A percentile compares a stretch with the other conserved stretches of the same genome.
These are phyloP conservation scores for Athelia psychrophila DNA, from an alignment of 1,284 basidiomycete species.

Conservation along the genomic window DNA sequence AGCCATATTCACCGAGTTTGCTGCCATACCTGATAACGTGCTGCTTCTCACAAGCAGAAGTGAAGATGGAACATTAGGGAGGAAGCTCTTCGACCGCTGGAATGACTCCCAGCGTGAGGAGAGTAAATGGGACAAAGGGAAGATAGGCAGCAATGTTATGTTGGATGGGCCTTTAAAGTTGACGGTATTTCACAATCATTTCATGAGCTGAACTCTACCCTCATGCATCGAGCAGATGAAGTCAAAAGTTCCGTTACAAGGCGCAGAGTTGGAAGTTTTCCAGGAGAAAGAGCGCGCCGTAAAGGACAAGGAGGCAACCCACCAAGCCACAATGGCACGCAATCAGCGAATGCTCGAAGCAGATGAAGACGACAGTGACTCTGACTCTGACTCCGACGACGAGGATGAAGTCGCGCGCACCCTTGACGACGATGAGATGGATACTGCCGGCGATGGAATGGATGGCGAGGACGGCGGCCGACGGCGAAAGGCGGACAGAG, in stretches of 20 bases:
- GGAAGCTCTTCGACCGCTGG: slow-evolving; percentile 86
- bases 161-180: slow-evolving; percentile 69
- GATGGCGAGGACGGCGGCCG: slow-evolving; percentile 14
- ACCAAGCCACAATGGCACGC: slow-evolving; percentile 81
- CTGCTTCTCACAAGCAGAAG: slow-evolving; percentile 79
- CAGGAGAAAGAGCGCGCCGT: slow-evolving; percentile 74
- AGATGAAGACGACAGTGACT: slow-evolving; percentile 69
- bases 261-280: slow-evolving; percentile 82
- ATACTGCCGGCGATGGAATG: slow-evolving; percentile 32
- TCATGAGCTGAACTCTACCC: background rate
- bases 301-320: slow-evolving; percentile 87
- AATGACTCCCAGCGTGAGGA: slow-evolving; percentile 74
- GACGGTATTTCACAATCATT: slow-evolving; percentile 44
- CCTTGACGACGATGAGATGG: slow-evolving; percentile 50
- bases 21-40: slow-evolving; percentile 77
- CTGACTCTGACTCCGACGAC: slow-evolving; percentile 48
- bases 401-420: slow-evolving; percentile 70
- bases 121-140: slow-evolving; percentile 85
- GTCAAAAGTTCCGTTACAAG: slow-evolving; percentile 84
- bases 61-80: slow-evolving; percentile 79
- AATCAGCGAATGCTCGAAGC: slow-evolving; percentile 90
- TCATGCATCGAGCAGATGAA: slow-evolving; percentile 57
- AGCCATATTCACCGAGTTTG: slow-evolving; percentile 82
- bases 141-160: slow-evolving; percentile 81
- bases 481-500: slow-evolving; percentile 44